Evolutionary conservation across 176 grass and related monocot genomes (phyloP), one percentile per base, ranked within the genome.

Genomic region (Chloris gayana): DNA sequence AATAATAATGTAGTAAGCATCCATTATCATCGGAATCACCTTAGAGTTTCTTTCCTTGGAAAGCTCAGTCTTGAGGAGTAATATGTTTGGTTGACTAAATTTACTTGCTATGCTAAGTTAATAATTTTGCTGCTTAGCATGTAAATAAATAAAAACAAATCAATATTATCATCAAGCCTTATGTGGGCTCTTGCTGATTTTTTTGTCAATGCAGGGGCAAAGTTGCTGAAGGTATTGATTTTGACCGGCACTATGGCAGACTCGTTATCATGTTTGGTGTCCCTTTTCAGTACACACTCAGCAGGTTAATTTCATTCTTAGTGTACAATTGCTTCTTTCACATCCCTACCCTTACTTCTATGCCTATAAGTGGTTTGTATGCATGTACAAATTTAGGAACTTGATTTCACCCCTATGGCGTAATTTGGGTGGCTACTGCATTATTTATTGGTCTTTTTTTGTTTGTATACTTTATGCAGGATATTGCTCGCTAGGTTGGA

Each of bases 181-280:
- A 30, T 7, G 19, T 34, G 33, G 27, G 19, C 22, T 73, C 32
- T 81, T 66, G 38, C 72, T 72, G 39, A 85, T 8, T 34, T 8
- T 61, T 39, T 64, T 14, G 35, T 79, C 13, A 78, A 67, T 85
- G 59, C 88, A 98, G 95, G 90, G 95, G 95, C 35, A 98, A 98
- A 82, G 92, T 98, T 62, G 95, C 95, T 66, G 95, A 98, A 89
- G 95, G 95, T 75, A 98, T 98, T 80, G 95, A 98, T 89, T 98
- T 98, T 94, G 95, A 95, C 84, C 80, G 90, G 79, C 95, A 98
- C 79, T 95, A 98, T 85, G 96, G 96, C 59, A 89, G 96, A 89
- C 92, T 98, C 70, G 96, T 98, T 64, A 98, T 95, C 38, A 95
- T 98, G 96, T 98, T 95, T 82, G 96, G 96, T 71, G 90, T 98